Evolutionary conservation across 1,139 yeast species (phyloP), one percentile per base, ranked within the genome.

Genomic region (Lodderomyces oxycetoniae): DNA sequence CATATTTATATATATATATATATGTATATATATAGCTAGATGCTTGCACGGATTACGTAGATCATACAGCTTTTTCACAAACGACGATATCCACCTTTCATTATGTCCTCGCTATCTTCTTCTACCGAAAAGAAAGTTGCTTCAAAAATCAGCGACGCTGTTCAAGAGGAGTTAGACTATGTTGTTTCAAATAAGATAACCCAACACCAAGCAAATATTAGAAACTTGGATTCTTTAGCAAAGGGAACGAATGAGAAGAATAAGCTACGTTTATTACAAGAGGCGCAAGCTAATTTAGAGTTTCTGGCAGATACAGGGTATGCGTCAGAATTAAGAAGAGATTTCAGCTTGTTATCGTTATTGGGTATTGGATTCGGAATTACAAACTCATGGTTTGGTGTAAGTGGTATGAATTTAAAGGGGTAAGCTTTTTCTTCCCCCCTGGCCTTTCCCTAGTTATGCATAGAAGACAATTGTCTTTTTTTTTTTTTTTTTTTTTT

Each of bases 341-440:
- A 63, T 37, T 75, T 74, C 43, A 62, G 74, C 15, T 59, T 71
- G 22, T 60, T 73, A 59, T 72, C 81, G 1, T 64, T 77, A 4
- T 55, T 77, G 17, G 83, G 83, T 32, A 77, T 78, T 35, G 82
- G 81, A 3, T 77, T 77, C 45, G 80, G 81, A 21, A 50, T 77
- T 34, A 76, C 82, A 26, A 75, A 75, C 55, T 73, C 79, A 7
- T 75, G 81, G 81, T 72, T 76, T 41, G 84, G 85, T 40, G 74
- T 77, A 5, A 25, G 30, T 17, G 41, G 38, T 12, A n/a, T n/a
- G n/a, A n/a, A n/a, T n/a, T n/a, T n/a, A n/a, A n/a, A n/a, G n/a
- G n/a, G n/a, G n/a, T n/a, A n/a, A n/a, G n/a, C n/a, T n/a, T n/a
- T n/a, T n/a, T n/a, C n/a, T n/a, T n/a, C n/a, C n/a, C n/a, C n/a